Evolutionary conservation across 495 filamentous ascomycete species (phyloP), one percentile per base, ranked within the genome.

Genomic region (Hyaloscypha bicolor): DNA sequence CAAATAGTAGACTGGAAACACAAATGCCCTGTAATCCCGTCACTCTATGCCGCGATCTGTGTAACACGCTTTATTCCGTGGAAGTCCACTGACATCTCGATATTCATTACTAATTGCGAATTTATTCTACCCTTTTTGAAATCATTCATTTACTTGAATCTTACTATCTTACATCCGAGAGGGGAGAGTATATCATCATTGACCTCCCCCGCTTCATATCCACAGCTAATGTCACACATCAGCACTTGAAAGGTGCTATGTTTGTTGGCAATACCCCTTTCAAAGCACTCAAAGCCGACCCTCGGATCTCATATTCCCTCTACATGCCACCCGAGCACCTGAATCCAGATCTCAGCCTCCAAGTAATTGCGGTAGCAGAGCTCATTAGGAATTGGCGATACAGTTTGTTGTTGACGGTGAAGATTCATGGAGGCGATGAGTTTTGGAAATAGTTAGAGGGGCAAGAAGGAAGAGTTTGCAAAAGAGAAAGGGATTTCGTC

Each of bases 251-350:
- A 19, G 30, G 37, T n/a, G 65, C 72, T 19, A 66, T 72, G 35
- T 67, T 75, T 53, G 61, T 70, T 53, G 65, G 68, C 25, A 68
- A 68, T 32, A 45, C 72, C 53, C 73, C 73, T 9, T 53, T 69
- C 19, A 69, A 64, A 53, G 65, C 70, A 3, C 65, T 72, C 4
- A 53, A 61, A 29, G 66, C 65, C 9, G 72, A 72, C 45, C 72
- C 71, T 19, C 73, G 73, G 11, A 51, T 74, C 29, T 75, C 73
- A 55, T 75, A 75, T 63, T 51, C 62, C 1, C 62, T 75, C 3
- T 72, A 75, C 37, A 60, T 75, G 12, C 73, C 73, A 19, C 61
- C 66, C 4, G 14, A 69, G 29, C 61, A 67, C 39, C 73, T 73
- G 63, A 66, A 66, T 42, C 35, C 55, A 14, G 53, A 57, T 19